Conservation (phyloP, 352 stramenopile genomes). For the Paralagenidium karlingii region DNA sequence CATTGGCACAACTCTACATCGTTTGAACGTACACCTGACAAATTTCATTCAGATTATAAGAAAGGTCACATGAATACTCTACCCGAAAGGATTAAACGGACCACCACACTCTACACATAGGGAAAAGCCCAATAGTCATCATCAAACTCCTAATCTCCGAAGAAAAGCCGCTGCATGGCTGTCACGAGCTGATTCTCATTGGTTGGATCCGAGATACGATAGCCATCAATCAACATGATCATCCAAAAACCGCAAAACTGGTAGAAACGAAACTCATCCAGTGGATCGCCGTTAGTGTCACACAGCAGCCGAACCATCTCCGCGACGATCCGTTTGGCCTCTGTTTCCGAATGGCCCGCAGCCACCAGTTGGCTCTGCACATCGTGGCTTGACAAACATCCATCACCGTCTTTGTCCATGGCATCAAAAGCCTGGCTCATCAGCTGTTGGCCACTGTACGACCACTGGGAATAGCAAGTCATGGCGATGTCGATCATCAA, state of each 20-base stretch:
- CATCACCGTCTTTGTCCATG: constrained; percentile 32
- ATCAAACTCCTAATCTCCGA: constrained; percentile 7
- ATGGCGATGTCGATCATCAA: constrained; percentile 31
- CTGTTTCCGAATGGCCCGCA: constrained; percentile 14
- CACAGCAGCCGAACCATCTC: constrained; percentile 31
- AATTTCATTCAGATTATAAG: no score
- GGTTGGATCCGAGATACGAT: constrained; percentile 18
- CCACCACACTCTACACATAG: no score
- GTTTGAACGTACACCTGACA: no score
- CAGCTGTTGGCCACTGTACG: constrained; percentile 11
- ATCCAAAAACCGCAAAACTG: constrained; percentile 40
- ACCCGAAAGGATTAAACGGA: no score
- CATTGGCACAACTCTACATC: no score
- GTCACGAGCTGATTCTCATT: constrained; percentile 24
- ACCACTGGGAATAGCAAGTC: constrained; percentile 29
- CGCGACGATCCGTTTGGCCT: constrained; percentile 15
- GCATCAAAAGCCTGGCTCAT: constrained; percentile 23
- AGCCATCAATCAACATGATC: constrained; percentile 27
- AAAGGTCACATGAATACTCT: no score
- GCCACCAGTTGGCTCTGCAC: constrained; percentile 24
- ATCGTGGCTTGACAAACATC: constrained; percentile 29
- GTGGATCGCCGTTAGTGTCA: constrained; percentile 22
- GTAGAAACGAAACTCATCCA: constrained; percentile 37
- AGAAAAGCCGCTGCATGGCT: constrained; percentile 24
- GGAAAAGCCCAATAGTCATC: no score